Evolutionary conservation across 2,329 filamentous ascomycete species (phyloP), one percentile per base, ranked within the genome.

Genomic region (Colletotrichum acutatum): DNA sequence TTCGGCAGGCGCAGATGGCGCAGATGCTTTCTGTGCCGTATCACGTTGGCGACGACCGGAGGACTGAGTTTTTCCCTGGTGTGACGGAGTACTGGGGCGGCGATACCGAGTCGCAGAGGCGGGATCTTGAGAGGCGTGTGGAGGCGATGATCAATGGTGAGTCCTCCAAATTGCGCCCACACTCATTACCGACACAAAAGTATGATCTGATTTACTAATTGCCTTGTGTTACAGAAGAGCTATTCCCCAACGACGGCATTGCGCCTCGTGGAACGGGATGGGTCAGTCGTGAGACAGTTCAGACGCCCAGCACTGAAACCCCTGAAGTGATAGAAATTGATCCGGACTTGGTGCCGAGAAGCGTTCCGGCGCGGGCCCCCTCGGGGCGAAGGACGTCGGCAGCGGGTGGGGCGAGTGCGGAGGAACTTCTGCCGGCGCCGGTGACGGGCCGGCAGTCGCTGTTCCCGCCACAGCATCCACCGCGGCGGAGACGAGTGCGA

Each of bases 11-110:
- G 37, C 30, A 62, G 58, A 22, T 59, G 16, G 52, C 59, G n/a
- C 24, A 49, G 24, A 49, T 93, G 77, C 81, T 85, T 67, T 92
- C 89, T 1, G 86, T 86, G 11, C 89, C 85, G 2, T 69, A 69
- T 30, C 66, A 74, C 22, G 66, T 68, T 49, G 53, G 11, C 2
- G 24, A 53, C 42, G 70, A 70, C 16, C 19, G 42, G 58, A 71
- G 26, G 32, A 73, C 22, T 54, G 72, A 22, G 64, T 81, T 81
- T 42, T 63, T 74, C 3, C 76, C 77, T 4, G 77, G 80, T 0
- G 64, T 67, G 30, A 66, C 72, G 14, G 75, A 77, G 62, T 81
- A 77, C 63, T 78, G 79, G 77, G 74, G 75, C 28, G 81, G 80
- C 6, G 78, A 80, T 53, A 82, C 80, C 11, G 76, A 76, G 49